Base-by-base conservation (phyloP, 164 flowering plant genomes). In the Pachysandra terminalis region DNA sequence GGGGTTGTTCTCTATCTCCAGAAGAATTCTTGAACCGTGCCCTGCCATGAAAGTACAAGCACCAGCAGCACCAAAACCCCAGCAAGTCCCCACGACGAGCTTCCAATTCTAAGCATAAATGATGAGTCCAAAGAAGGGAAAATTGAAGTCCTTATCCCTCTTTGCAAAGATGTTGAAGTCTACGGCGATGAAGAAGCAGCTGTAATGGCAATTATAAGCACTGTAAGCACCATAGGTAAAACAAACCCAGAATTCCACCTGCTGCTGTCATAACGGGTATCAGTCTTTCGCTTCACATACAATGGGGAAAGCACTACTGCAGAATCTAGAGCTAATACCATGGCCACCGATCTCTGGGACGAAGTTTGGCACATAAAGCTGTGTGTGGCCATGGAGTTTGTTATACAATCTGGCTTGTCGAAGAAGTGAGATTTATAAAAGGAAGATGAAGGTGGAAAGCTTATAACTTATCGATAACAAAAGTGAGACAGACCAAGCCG, bases 41-140 rank as follows among this genome's bases (percentile, higher is more conserved):
- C 67, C 66, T 84, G 90, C 86, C 90, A 88, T 12, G 87, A 82
- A 19, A 86, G 76, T 65, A 86, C 86, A 73, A 82, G 69, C 73
- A 85, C n/a, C 26, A 88, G 71, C 85, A 85, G 58, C 17, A 81
- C 56, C 74, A 88, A 59, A 49, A 88, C 64, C 26, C 83, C 89
- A 49, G 85, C 85, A 23, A 88, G 84, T 10, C 93, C 89, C 89
- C 85, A 85, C 41, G 86, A 80, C 0, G 89, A 86, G 28, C 85
- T 72, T 64, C 90, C 93, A 56, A 85, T 74, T 61, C 81, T 71
- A 9, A 82, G 79, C 73, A 80, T 78, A 63, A 71, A 81, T 0
- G 84, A 80, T 40, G 85, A 75, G 21, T 85, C 85, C 32, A 77
- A 51, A 22, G 82, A 75, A 12, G 76, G 65, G n/a, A 68, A 15